Evolutionary conservation across 2,329 filamentous ascomycete species (phyloP).

Genomic region (Fusarium austroafricanum): DNA sequence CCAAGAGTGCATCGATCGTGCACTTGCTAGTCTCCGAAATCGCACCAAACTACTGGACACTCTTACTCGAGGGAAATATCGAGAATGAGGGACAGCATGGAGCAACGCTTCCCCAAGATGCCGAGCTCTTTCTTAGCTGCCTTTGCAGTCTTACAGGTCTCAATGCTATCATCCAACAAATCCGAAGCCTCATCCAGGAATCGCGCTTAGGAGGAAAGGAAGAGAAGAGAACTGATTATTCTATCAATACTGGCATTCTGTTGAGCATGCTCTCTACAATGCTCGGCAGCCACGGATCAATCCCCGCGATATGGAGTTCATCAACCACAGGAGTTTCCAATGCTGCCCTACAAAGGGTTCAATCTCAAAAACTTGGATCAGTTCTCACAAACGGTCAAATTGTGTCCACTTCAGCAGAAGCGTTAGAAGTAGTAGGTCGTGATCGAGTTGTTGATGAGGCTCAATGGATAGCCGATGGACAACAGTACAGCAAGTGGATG

Average conservation of each 20-base stretch:
- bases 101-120: conserved; percentile 49
- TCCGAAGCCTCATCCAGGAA: conserved; percentile 71
- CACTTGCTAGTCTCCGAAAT: conserved; percentile 79
- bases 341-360: conserved; percentile 46
- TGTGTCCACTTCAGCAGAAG: conserved; percentile 65
- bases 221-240: conserved; percentile 55
- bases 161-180: conserved; percentile 78
- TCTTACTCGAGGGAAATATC: conserved; percentile 62
- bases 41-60: conserved; percentile 83
- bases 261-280: conserved; percentile 59
- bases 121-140: conserved; percentile 68
- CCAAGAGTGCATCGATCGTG: conserved; percentile 78
- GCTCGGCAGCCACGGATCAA: conserved; percentile 53
- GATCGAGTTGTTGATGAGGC: conserved; percentile 43
- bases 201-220: conserved; percentile 55
- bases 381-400: conserved; percentile 63
- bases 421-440: conserved; percentile 60
- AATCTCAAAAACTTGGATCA: conserved; percentile 54
- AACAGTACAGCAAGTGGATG: conserved; percentile 77
- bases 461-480: conserved; percentile 73
- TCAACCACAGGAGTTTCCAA: conserved; percentile 44
- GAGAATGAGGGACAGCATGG: conserved; percentile 1
- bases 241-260: conserved; percentile 58
- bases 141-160: conserved; percentile 80
- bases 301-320: conserved; percentile 54